Evolutionary conservation across 78 protist species (phyloP).

Genomic region (Tieghemostelium lacteum): DNA sequence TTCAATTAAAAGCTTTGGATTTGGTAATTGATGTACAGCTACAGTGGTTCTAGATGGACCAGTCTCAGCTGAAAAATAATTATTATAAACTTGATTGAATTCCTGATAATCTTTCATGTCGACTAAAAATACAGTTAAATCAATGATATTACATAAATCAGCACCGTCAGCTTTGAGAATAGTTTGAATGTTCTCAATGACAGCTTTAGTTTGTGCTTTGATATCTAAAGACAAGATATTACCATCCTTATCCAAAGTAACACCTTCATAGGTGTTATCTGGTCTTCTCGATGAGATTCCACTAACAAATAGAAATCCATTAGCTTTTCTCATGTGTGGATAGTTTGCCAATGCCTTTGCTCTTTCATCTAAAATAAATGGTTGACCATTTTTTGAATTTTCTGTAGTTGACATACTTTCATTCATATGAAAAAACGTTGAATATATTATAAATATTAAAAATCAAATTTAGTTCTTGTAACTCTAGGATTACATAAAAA

Average conservation of each 20-base stretch:
- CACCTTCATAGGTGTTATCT: slow-evolving; percentile 87
- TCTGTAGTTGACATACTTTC: not conserved
- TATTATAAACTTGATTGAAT: slow-evolving; percentile 74
- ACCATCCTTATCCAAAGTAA: slow-evolving; percentile 23
- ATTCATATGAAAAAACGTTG: too few relatives aligned
- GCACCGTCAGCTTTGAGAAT: slow-evolving; percentile 78
- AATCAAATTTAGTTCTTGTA: not conserved
- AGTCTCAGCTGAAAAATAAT: slow-evolving; percentile 73
- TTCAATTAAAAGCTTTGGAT: slow-evolving; percentile 84
- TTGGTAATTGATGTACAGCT: slow-evolving; percentile 85
- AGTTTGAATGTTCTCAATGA: slow-evolving; percentile 80
- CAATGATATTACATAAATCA: slow-evolving; percentile 74
- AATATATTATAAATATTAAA: too few relatives aligned
- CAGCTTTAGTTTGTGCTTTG: slow-evolving; percentile 81
- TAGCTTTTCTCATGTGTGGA: slow-evolving; percentile 85
- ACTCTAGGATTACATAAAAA: too few relatives aligned
- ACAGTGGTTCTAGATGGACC: slow-evolving; percentile 87
- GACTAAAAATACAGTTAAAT: slow-evolving; percentile 84
- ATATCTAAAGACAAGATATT: slow-evolving; percentile 42
- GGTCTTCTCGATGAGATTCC: slow-evolving; percentile 88
- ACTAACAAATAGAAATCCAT: slow-evolving; percentile 80
- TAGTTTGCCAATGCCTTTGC: slow-evolving; percentile 85
- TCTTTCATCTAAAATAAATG: slow-evolving; percentile 74
- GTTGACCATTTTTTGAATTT: slow-evolving; percentile 71
- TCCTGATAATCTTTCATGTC: slow-evolving; percentile 84